Conservation (phyloP, 2,329 filamentous ascomycete genomes). For the Coniochaeta ligniaria region DNA sequence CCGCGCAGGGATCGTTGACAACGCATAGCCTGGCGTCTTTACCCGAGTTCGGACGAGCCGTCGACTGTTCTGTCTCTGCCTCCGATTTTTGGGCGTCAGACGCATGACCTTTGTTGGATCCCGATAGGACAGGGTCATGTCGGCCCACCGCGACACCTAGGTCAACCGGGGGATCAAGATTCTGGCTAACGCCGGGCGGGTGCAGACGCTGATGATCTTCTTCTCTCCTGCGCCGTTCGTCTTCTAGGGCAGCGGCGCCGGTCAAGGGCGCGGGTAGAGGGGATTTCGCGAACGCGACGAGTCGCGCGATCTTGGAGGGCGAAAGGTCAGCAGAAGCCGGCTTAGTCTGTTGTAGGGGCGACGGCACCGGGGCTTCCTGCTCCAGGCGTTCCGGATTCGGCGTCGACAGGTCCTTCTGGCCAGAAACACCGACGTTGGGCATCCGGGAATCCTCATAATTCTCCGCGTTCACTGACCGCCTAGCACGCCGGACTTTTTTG, state of each 20-base stretch:
- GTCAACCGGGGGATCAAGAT: too few relatives aligned
- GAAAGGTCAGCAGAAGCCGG: conserved; percentile 27
- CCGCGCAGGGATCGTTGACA: not conserved
- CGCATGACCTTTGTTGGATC: not conserved
- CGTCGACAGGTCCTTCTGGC: too few relatives aligned
- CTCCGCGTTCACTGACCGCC: too few relatives aligned
- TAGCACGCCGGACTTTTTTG: too few relatives aligned
- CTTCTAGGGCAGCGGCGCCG: conserved; percentile 45
- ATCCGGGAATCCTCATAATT: too few relatives aligned
- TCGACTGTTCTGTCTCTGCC: not conserved
- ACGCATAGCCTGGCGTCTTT: too few relatives aligned
- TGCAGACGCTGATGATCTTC: conserved; percentile 33
- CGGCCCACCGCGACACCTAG: too few relatives aligned
- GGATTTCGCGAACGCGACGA: conserved; percentile 34
- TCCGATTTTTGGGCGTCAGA: not conserved
- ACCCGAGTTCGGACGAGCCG: not conserved
- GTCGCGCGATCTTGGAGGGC: conserved; percentile 46
- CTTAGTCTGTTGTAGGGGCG: not conserved
- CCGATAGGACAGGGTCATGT: not conserved
- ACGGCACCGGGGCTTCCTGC: too few relatives aligned
- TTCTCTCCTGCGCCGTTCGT: conserved; percentile 42
- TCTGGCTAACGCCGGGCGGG: conserved; percentile 40
- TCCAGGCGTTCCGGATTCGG: too few relatives aligned
- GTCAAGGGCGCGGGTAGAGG: conserved; percentile 34
- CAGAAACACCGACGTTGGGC: too few relatives aligned